These are phyloP conservation scores for Schizothecium vesticola DNA, from an alignment of 495 filamentous ascomycete genomes.

Conservation along the genomic window DNA sequence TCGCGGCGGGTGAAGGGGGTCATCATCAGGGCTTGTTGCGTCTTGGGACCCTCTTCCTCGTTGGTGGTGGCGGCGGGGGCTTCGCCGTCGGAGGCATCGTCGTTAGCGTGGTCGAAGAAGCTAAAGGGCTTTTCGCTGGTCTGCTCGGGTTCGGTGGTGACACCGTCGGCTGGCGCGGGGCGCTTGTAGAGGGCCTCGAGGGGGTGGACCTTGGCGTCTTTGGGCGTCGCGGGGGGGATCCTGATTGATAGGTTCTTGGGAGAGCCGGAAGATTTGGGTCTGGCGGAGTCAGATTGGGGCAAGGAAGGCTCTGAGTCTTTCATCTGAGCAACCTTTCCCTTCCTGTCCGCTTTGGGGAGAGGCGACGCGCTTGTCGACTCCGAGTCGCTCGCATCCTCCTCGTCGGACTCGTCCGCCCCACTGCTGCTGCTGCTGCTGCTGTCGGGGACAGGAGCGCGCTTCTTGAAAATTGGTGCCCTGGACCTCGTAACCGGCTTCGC, in stretches of 20 bases:
- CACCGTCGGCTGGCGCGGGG: slow-evolving; percentile 37
- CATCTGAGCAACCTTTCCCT: neutral
- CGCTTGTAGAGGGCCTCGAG: slow-evolving; percentile 87
- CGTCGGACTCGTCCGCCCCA: neutral
- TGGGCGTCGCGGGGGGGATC: slow-evolving; percentile 41
- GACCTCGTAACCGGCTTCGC: slow-evolving; percentile 17
- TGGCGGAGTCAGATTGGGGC: slow-evolving; percentile 16
- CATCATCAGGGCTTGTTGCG: slow-evolving; percentile 55
- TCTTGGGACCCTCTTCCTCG: slow-evolving; percentile 12
- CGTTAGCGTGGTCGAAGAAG: slow-evolving; percentile 45
- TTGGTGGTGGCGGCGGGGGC: slow-evolving; percentile 16
- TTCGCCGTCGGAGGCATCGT: slow-evolving; percentile 25
- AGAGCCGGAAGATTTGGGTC: slow-evolving; percentile 41
- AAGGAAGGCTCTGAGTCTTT: slow-evolving; percentile 9
- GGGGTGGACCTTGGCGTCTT: slow-evolving; percentile 61
- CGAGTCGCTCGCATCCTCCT: neutral
- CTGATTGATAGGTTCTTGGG: slow-evolving; percentile 44
- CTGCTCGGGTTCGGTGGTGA: slow-evolving; percentile 18
- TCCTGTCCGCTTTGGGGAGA: neutral
- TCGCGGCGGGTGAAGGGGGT: slow-evolving; percentile 79
- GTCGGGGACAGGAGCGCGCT: neutral
- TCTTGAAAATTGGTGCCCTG: slow-evolving; percentile 3
- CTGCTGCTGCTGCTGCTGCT: neutral
- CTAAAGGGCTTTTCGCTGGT: slow-evolving; percentile 28
- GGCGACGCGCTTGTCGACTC: neutral